A percentile compares a stretch with the other conserved stretches of the same genome.
phyloP scores from a whole-genome alignment of 163 green algal species.

The Scenedesmus sp. region DNA sequence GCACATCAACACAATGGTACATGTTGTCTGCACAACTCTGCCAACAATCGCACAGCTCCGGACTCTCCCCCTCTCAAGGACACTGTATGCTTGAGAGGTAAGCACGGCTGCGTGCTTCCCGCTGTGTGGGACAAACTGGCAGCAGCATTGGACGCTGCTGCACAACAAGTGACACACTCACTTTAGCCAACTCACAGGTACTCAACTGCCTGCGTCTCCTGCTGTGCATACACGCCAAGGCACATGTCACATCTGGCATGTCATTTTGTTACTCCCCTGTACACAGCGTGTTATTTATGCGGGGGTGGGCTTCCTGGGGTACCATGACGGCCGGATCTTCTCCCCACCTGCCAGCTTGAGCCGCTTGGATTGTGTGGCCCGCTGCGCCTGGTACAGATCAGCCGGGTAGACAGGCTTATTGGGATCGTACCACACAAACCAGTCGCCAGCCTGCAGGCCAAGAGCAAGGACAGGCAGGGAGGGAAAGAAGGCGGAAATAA shows the following conservation, averaged over 20 bases:
- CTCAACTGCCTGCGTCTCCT: too few relatives aligned
- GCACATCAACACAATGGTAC: too few relatives aligned
- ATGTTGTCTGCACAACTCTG: too few relatives aligned
- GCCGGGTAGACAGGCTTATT: conserved; percentile 2
- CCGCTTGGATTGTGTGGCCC: background rate
- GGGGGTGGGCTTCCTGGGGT: background rate
- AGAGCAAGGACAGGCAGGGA: background rate
- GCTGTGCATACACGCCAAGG: too few relatives aligned
- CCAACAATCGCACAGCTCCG: too few relatives aligned
- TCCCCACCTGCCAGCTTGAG: background rate
- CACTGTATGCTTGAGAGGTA: too few relatives aligned
- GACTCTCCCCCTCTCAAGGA: too few relatives aligned
- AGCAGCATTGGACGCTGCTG: background rate
- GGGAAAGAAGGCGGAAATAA: background rate
- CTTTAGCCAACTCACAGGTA: too few relatives aligned
- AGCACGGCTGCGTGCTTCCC: background rate
- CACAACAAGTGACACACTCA: background rate
- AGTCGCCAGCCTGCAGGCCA: conserved; percentile 15
- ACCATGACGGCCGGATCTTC: background rate
- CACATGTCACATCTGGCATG: background rate
- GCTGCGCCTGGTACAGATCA: conserved; percentile 18
- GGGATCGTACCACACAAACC: conserved; percentile 8
- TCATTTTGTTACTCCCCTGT: background rate
- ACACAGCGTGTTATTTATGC: background rate
- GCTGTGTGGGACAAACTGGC: background rate